Conservation (phyloP, 345 rosid species). For the Pugionium dolabratum region DNA sequence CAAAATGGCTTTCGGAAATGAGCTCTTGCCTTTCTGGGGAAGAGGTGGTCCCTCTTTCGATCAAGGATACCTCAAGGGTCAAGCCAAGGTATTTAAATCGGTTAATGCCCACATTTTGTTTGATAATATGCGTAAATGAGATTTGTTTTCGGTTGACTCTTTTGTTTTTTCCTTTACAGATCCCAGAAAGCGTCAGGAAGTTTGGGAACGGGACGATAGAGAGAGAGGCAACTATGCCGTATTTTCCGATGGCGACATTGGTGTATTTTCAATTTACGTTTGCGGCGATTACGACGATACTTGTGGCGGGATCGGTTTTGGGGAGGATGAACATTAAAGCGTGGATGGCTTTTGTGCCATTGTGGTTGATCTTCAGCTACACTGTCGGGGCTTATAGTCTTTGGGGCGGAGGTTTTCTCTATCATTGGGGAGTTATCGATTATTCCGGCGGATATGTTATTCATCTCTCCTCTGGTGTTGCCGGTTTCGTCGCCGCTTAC, state of each 20-base stretch:
- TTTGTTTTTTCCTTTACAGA: background rate
- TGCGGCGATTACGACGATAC: constrained; percentile 70
- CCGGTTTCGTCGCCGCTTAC: constrained; percentile 79
- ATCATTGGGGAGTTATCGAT: constrained; percentile 82
- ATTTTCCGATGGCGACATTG: constrained; percentile 69
- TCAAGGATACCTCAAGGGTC: constrained; percentile 48
- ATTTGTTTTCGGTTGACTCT: background rate
- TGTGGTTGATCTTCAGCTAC: constrained; percentile 72
- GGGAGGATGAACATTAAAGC: constrained; percentile 82
- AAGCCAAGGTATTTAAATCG: constrained; percentile 45
- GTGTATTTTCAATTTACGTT: constrained; percentile 78
- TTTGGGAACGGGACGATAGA: constrained; percentile 19
- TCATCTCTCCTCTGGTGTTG: constrained; percentile 75
- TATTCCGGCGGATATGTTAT: constrained; percentile 84
- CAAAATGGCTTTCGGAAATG: constrained; percentile 75
- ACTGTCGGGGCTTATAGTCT: constrained; percentile 79
- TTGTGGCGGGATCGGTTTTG: constrained; percentile 75
- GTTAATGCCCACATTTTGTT: constrained; percentile 15
- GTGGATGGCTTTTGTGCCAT: constrained; percentile 88
- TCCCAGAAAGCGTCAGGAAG: constrained; percentile 45
- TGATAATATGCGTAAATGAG: constrained; percentile 14
- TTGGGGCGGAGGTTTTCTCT: constrained; percentile 83
- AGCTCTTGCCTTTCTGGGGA: constrained; percentile 79
- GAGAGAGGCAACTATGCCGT: constrained; percentile 33
- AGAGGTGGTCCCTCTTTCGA: constrained; percentile 62